Percentiles rank a stretch among this genome's conserved stretches.
Evolutionary conservation across 179 eudicot species (phyloP).

Genomic region (Amaranthus tricolor): DNA sequence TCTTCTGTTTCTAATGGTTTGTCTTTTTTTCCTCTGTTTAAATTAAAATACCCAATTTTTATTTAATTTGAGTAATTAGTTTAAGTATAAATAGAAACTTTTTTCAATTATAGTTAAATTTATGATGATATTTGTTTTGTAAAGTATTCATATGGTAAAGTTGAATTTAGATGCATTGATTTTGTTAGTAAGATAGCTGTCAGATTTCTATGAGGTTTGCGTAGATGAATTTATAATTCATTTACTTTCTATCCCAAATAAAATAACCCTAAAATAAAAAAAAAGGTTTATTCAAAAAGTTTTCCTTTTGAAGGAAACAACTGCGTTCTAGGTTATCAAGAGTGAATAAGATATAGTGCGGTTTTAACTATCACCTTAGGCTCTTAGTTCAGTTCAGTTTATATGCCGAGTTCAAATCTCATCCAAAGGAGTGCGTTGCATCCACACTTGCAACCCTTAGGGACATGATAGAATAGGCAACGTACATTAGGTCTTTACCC

Average conservation of each 20-base stretch:
- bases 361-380: not conserved
- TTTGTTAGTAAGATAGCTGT: conserved; percentile 20
- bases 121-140: not conserved
- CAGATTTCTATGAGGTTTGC: not conserved
- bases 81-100: no score
- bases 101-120: not conserved
- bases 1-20: conserved; percentile 71
- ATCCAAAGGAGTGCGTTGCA: no score
- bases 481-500: no score
- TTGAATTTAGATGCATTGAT: conserved; percentile 8
- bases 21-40: not conserved
- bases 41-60: not conserved
- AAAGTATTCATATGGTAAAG: conserved; percentile 10
- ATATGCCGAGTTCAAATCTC: no score
- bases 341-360: conserved; percentile 35
- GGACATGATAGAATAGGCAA: no score
- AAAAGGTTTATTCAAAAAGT: not conserved
- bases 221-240: not conserved
- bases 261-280: not conserved
- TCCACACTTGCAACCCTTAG: no score
- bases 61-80: not conserved
- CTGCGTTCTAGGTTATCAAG: conserved; percentile 37
- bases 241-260: conserved; percentile 2
- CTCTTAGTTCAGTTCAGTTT: no score
- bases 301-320: conserved; percentile 3